phyloP scores from a whole-genome alignment of 352 stramenopile genomes.

The Thraustotheca clavata region DNA sequence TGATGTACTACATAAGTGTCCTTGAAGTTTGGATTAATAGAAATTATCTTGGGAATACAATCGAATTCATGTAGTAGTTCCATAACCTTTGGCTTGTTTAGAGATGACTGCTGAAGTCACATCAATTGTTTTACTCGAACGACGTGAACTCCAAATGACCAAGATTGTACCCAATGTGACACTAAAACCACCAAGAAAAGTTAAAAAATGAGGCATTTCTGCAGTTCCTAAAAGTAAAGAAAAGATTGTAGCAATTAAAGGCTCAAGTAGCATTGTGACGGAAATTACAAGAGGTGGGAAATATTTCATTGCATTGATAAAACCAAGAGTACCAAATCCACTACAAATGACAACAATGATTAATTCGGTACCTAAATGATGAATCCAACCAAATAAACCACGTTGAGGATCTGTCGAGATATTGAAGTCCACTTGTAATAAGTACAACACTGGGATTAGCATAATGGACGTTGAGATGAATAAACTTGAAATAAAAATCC shows the following conservation, averaged over 20 bases:
- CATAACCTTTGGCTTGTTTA: too few species aligned
- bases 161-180: slow-evolving; percentile 37
- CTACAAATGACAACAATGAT: slow-evolving; percentile 43
- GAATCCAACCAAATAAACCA: slow-evolving; percentile 38
- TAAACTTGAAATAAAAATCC: slow-evolving; percentile 38
- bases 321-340: slow-evolving; percentile 43
- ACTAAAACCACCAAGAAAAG: slow-evolving; percentile 31
- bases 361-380: slow-evolving; percentile 37
- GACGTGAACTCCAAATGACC: slow-evolving; percentile 24
- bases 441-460: slow-evolving; percentile 29
- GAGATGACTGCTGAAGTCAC: slow-evolving; percentile 6
- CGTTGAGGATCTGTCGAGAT: slow-evolving; percentile 18
- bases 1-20: too few species aligned
- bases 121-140: not conserved
- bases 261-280: slow-evolving; percentile 45
- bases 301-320: slow-evolving; percentile 44
- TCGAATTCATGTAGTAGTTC: too few species aligned
- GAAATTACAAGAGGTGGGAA: slow-evolving; percentile 54
- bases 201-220: slow-evolving; percentile 28
- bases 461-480: slow-evolving; percentile 29
- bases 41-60: too few species aligned
- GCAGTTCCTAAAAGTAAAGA: slow-evolving; percentile 37
- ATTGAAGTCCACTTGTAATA: slow-evolving; percentile 12
- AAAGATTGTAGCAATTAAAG: slow-evolving; percentile 38
- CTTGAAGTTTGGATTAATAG: too few species aligned